Percentiles rank a stretch among this genome's conserved stretches.
phyloP scores from a whole-genome alignment of 768 basidiomycete genomes.

The Lentinula guzmanii region DNA sequence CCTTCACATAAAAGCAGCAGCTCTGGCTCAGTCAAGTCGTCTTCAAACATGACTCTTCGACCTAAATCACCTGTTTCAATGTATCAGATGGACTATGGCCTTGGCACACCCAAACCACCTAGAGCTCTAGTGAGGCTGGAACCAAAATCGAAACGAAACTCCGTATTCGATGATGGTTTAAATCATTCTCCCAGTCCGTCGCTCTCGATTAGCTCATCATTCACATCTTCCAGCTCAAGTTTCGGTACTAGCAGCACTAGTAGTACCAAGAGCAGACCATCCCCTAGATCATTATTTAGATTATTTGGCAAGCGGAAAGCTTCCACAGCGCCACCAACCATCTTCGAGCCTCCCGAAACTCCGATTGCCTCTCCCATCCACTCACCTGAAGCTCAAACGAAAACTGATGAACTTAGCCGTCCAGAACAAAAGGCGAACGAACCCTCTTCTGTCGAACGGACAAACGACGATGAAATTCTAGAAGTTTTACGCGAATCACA shows the following conservation, averaged over 20 bases:
- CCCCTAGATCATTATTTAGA: background rate
- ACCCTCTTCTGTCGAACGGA: background rate
- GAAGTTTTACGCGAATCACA: background rate
- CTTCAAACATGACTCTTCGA: background rate
- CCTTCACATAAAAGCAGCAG: background rate
- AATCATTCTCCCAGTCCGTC: background rate
- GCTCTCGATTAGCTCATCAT: background rate
- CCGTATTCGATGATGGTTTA: background rate
- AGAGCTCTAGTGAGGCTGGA: background rate
- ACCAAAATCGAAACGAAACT: background rate
- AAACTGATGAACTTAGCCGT: background rate
- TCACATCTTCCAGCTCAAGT: background rate
- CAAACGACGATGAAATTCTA: background rate
- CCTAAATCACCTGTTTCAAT: constrained; percentile 4
- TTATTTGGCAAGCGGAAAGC: background rate
- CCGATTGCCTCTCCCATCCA: background rate
- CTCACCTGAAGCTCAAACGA: background rate
- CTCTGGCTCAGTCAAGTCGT: background rate
- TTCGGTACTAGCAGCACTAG: background rate
- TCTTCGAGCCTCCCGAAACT: background rate
- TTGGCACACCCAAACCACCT: background rate
- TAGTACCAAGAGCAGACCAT: background rate
- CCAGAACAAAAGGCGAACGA: background rate
- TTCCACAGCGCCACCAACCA: background rate
- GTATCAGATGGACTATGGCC: background rate